phyloP scores from a whole-genome alignment of 305 asterid species.

The Striga hermonthica region DNA sequence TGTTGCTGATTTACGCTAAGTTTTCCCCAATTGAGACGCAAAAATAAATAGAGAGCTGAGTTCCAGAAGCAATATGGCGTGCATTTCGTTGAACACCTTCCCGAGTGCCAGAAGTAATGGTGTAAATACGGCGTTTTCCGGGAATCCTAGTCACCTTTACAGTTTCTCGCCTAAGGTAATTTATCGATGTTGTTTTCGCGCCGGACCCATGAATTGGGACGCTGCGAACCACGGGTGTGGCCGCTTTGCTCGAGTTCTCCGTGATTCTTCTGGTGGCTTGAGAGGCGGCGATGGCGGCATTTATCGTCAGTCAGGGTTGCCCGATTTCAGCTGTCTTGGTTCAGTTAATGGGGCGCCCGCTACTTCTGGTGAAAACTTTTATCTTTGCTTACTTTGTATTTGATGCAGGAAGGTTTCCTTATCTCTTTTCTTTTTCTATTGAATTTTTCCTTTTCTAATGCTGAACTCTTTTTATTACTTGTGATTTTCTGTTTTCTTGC shows the following conservation, averaged over 20 bases:
- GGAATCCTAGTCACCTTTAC: neutral
- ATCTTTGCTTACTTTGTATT: constrained; percentile 4
- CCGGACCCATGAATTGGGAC: constrained; percentile 23
- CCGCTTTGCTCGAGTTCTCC: constrained; percentile 22
- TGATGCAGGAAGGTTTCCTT: neutral
- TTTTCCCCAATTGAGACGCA: neutral
- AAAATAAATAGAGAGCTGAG: too few relatives aligned
- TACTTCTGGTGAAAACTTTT: constrained; percentile 35
- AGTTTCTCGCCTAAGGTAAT: constrained; percentile 25
- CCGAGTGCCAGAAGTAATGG: constrained; percentile 18
- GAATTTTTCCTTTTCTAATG: too few relatives aligned
- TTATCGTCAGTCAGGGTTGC: constrained; percentile 16
- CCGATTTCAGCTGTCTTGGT: constrained; percentile 28
- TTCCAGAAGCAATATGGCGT: constrained; percentile 31
- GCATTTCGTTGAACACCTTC: constrained; percentile 32
- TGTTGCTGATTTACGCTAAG: neutral
- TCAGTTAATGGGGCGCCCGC: constrained; percentile 32
- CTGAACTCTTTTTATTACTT: neutral
- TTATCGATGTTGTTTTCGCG: constrained; percentile 17
- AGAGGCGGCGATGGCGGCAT: constrained; percentile 13
- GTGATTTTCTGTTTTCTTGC: neutral
- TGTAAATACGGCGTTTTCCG: constrained; percentile 9
- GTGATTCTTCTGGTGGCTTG: constrained; percentile 29
- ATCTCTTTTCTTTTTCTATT: too few relatives aligned
- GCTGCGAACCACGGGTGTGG: constrained; percentile 11